These are phyloP conservation scores for Lobulomyces angularis DNA, from an alignment of 192 early-diverging fungal species.

Conservation along the genomic window DNA sequence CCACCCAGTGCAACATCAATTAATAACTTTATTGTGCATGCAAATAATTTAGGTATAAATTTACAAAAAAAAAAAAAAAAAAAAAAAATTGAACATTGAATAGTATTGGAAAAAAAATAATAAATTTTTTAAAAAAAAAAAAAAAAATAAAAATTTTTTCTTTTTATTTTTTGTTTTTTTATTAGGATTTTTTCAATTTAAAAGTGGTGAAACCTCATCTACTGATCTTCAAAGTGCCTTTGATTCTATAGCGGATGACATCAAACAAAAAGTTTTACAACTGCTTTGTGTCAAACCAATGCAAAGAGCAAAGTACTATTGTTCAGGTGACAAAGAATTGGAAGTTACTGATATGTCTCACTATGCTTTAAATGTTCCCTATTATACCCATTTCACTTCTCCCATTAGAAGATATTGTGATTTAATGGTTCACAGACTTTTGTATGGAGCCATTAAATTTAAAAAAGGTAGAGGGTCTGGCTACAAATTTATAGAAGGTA, in stretches of 20 bases:
- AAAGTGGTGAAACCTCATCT: constrained; percentile 51
- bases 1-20: constrained; percentile 29
- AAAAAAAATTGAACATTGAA: too few species aligned
- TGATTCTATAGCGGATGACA: constrained; percentile 57
- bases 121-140: too few species aligned
- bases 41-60: constrained; percentile 22
- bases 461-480: background rate
- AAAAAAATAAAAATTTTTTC: too few species aligned
- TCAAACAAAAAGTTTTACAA: constrained; percentile 67
- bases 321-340: constrained; percentile 46
- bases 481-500: background rate
- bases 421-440: constrained; percentile 83
- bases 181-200: constrained; percentile 54
- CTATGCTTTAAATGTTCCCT: constrained; percentile 75
- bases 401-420: constrained; percentile 94
- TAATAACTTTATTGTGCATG: constrained; percentile 26
- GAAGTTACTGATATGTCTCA: constrained; percentile 51
- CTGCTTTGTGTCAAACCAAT: constrained; percentile 82
- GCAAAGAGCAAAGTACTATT: constrained; percentile 93
- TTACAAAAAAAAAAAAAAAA: too few species aligned
- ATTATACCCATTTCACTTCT: constrained; percentile 96
- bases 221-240: constrained; percentile 49
- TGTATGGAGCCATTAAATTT: constrained; percentile 48
- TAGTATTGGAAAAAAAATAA: too few species aligned
- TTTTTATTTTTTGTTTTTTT: too few species aligned